phyloP scores from a whole-genome alignment of 2,329 filamentous ascomycete species.

The Cercospora sp. region DNA sequence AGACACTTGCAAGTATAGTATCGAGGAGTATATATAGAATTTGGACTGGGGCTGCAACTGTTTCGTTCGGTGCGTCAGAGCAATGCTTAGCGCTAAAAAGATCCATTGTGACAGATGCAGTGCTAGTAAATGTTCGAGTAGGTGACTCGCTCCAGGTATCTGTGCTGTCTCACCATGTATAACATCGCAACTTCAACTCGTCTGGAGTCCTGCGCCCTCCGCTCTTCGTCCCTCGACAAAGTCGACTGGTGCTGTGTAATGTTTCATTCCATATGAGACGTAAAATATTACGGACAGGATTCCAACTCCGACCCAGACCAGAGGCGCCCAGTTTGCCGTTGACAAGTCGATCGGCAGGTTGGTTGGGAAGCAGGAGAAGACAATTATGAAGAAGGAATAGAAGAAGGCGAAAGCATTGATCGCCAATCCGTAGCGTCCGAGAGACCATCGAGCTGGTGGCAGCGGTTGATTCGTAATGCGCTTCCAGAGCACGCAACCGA shows the following conservation, averaged over 20 bases:
- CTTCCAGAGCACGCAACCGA: conserved; percentile 38
- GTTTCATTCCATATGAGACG: conserved; percentile 31
- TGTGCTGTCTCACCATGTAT: too few species aligned
- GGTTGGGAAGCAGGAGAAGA: conserved; percentile 37
- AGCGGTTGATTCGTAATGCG: conserved; percentile 30
- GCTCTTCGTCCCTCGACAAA: conserved; percentile 35
- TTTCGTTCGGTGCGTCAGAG: too few species aligned
- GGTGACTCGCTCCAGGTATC: too few species aligned
- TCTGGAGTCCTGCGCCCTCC: conserved; percentile 31
- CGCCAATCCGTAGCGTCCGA: conserved; percentile 31
- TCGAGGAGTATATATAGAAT: too few species aligned
- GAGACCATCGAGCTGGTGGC: conserved; percentile 33
- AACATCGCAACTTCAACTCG: too few species aligned
- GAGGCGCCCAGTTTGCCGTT: conserved; percentile 36
- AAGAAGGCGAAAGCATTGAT: conserved; percentile 36
- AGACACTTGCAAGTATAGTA: too few species aligned
- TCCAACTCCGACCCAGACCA: conserved; percentile 36
- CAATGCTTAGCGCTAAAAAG: too few species aligned
- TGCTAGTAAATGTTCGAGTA: too few species aligned
- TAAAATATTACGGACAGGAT: conserved; percentile 34
- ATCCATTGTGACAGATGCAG: too few species aligned
- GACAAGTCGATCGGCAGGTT: conserved; percentile 31
- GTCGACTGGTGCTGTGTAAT: conserved; percentile 36
- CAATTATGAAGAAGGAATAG: conserved; percentile 35
- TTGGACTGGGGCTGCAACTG: too few species aligned